Conservation (phyloP, 139 green algal species). For the Gonium pectorale region DNA sequence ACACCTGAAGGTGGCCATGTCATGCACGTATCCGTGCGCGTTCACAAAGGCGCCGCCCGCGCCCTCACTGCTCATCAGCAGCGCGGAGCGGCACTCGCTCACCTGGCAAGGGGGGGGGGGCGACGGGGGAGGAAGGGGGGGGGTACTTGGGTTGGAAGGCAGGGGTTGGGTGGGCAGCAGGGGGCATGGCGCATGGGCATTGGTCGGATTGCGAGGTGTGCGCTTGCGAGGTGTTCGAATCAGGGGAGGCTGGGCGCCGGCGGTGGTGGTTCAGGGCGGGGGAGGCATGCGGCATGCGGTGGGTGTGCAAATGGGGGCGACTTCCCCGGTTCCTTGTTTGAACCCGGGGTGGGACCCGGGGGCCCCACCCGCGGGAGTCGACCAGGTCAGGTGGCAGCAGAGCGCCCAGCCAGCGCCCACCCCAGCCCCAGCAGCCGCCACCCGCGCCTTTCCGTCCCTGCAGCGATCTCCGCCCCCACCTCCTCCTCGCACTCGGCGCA, state of each 20-base stretch:
- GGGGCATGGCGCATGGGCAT: neutral
- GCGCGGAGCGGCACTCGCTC: conserved; percentile 21
- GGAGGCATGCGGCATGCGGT: neutral
- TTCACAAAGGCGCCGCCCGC: conserved; percentile 62
- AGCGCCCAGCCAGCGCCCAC: neutral
- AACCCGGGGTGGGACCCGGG: neutral
- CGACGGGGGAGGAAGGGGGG: too few relatives aligned
- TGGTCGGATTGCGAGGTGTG: too few relatives aligned
- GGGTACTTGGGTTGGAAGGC: neutral
- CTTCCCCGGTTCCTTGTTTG: neutral
- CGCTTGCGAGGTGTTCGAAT: too few relatives aligned
- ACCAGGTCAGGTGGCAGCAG: neutral
- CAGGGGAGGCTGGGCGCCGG: too few relatives aligned
- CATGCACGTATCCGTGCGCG: conserved; percentile 60
- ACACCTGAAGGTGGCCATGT: conserved; percentile 63
- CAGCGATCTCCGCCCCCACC: neutral
- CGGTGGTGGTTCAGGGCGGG: neutral
- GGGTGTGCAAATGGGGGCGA: neutral
- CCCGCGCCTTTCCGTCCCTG: neutral
- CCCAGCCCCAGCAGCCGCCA: neutral
- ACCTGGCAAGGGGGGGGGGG: conserved; percentile 3
- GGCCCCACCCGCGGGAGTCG: neutral
- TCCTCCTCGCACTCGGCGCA: neutral
- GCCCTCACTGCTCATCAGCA: conserved; percentile 63
- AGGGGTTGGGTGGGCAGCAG: neutral